These are phyloP conservation scores for Liriodendron chinense DNA, from an alignment of 164 flowering plant species.

Conservation along the genomic window DNA sequence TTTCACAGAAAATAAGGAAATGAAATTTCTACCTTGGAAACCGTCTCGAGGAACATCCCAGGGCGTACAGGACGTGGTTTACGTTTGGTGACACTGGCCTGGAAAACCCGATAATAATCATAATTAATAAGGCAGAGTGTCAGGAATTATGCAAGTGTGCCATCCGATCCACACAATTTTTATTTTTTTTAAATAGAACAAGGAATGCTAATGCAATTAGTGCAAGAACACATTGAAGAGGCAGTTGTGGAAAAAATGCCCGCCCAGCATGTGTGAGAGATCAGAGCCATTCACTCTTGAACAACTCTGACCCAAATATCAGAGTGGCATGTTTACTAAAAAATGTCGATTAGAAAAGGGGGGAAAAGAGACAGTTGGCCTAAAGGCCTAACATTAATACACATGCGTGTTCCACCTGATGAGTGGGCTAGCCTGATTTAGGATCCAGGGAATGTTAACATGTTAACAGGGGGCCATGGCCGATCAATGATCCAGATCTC, in stretches of 20 bases:
- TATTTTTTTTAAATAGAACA: not conserved
- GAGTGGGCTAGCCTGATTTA: too few relatives aligned
- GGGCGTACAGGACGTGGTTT: slow-evolving; percentile 91
- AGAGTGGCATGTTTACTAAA: too few relatives aligned
- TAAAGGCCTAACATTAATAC: too few relatives aligned
- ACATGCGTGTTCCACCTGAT: too few relatives aligned
- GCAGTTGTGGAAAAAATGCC: not conserved
- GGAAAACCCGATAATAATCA: slow-evolving; percentile 13
- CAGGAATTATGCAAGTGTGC: not conserved
- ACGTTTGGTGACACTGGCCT: slow-evolving; percentile 70
- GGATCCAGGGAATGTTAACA: too few relatives aligned
- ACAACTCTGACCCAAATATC: too few relatives aligned
- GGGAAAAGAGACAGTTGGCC: too few relatives aligned
- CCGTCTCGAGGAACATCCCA: slow-evolving; percentile 97
- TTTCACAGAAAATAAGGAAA: not conserved
- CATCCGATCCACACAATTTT: too few relatives aligned
- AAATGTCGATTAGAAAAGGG: too few relatives aligned
- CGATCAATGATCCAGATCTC: not conserved
- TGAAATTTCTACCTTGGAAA: slow-evolving; percentile 58
- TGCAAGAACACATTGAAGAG: not conserved
- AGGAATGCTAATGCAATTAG: not conserved
- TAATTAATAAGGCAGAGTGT: not conserved
- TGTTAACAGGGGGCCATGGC: not conserved
- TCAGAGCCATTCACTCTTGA: too few relatives aligned
- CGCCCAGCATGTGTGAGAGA: too few relatives aligned